phyloP scores from a whole-genome alignment of 805 yeast species.

The Wickerhamiella qilinensis region DNA sequence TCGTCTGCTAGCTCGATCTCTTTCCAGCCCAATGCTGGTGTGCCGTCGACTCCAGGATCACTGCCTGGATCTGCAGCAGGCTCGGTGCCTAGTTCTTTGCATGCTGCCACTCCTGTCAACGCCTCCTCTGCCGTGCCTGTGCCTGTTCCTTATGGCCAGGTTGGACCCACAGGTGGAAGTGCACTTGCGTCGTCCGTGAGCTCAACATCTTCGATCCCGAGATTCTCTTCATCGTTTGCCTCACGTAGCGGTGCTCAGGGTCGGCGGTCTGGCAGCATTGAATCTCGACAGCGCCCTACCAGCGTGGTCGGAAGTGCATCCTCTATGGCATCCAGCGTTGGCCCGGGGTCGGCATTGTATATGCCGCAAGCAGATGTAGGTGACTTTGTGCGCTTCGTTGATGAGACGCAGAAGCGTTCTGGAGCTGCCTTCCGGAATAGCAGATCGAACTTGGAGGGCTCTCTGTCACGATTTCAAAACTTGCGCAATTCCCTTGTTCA shows the following conservation, averaged over 20 bases:
- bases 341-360: slow-evolving; percentile 29
- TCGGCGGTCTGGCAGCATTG: slow-evolving; percentile 13
- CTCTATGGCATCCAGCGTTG: slow-evolving; percentile 14
- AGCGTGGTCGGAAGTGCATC: neutral
- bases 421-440: slow-evolving; percentile 7
- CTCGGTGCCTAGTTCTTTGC: neutral
- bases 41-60: too few relatives aligned
- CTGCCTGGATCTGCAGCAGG: too few relatives aligned
- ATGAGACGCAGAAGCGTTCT: slow-evolving; percentile 19
- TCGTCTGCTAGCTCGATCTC: too few relatives aligned
- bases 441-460: slow-evolving; percentile 10
- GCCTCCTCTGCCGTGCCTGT: neutral
- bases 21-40: too few relatives aligned
- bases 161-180: too few relatives aligned
- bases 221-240: slow-evolving; percentile 25
- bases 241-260: slow-evolving; percentile 11
- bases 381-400: slow-evolving; percentile 58
- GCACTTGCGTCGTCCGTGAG: slow-evolving; percentile 17
- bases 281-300: slow-evolving; percentile 1
- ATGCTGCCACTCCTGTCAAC: neutral
- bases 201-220: neutral
- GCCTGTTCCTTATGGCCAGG: neutral
- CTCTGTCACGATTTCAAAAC: slow-evolving; percentile 22
- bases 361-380: slow-evolving; percentile 34
- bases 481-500: slow-evolving; percentile 20